Conservation (phyloP, 805 yeast species). For the Sporopachydermia lactativora region DNA sequence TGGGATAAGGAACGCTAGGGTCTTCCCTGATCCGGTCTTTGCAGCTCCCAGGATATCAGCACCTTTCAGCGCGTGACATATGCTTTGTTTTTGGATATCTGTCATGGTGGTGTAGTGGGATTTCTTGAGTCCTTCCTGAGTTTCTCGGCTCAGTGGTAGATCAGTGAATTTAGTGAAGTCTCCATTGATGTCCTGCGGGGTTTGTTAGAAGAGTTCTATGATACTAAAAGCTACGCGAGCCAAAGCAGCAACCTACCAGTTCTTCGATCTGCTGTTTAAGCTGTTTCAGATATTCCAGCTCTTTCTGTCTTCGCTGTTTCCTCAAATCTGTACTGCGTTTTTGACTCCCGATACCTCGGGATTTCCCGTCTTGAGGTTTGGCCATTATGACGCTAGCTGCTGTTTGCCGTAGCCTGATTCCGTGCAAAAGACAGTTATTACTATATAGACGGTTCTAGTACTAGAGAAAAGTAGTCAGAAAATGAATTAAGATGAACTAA, state of each 20-base stretch:
- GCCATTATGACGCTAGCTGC: constrained; percentile 3
- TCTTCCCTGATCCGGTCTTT: constrained; percentile 75
- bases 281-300: constrained; percentile 21
- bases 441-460: no score
- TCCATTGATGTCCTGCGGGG: background rate
- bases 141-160: constrained; percentile 55
- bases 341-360: constrained; percentile 3
- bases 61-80: constrained; percentile 64
- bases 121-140: constrained; percentile 59
- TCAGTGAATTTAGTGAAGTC: constrained; percentile 46
- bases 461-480: no score
- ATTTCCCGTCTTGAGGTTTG: constrained; percentile 5
- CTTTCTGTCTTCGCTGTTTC: constrained; percentile 23
- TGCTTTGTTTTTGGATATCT: constrained; percentile 71
- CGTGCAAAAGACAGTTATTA: background rate
- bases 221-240: constrained; percentile 4
- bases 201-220: background rate
- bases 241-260: constrained; percentile 23
- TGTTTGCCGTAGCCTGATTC: background rate
- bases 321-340: constrained; percentile 13
- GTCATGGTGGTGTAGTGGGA: constrained; percentile 74
- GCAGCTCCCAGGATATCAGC: constrained; percentile 80
- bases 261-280: constrained; percentile 40
- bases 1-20: constrained; percentile 77
- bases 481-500: no score